Evolutionary conservation across 352 stramenopile genomes (phyloP), one percentile per base, ranked within the genome.

Genomic region (Globisporangium spiculum): DNA sequence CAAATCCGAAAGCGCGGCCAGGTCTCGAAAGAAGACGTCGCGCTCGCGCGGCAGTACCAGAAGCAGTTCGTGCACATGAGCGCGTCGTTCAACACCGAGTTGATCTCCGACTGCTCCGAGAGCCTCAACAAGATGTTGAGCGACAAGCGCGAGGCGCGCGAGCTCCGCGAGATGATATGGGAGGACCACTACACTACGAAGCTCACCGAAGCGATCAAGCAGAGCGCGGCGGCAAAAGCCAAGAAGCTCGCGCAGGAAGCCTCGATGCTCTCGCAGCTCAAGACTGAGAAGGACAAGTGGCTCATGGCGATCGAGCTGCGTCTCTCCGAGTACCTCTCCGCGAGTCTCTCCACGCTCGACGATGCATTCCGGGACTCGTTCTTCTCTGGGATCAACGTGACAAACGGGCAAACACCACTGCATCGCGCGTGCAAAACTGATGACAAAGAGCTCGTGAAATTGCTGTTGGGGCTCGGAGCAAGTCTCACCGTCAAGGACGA

Each of bases 291-390:
- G 9, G 83, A 90, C 70, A 91, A 87, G 72, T 89, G 77, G 81
- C 86, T 86, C 64, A 89, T 91, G 83, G 83, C 79, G 4, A 81
- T 90, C 38, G 81, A 91, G 18, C 54, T 91, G 59, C 71, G 68
- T 46, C 72, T 90, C 0, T 46, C 75, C 30, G 76, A 82, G 50
- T 91, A 71, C 52, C 46, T 91, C 9, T 41, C 68, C 3, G 63
- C 61, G 18, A 83, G 66, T 30, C 70, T 89, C 0, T 79, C 72
- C 0, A 66, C 71, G 1, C 70, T 72, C 0, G 63, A 72, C 3
- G 30, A 66, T 9, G 41, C 70, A 1, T 36, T 34, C 2, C 76
- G 72, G 20, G 44, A 46, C 20, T 67, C 73, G 26, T 89, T 85
- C 24, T 81, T 91, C 53, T 22, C 59, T 1, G 80, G 73, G 18